These are phyloP conservation scores for Alternaria sp. DNA, from an alignment of 2,329 filamentous ascomycete genomes.

Conservation along the genomic window DNA sequence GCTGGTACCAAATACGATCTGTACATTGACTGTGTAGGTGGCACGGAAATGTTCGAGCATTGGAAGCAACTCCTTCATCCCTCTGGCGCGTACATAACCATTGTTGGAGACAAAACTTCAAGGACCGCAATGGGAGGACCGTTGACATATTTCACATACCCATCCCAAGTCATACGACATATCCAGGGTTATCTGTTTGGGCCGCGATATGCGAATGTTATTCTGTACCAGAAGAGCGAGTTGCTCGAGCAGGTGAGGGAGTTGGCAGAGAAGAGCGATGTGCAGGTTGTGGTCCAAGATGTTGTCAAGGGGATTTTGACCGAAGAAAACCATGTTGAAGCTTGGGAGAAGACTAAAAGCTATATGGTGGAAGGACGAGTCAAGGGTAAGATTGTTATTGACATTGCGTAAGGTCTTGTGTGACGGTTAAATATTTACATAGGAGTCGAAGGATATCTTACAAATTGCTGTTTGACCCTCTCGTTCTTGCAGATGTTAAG, in stretches of 20 bases:
- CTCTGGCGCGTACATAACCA: slow-evolving; percentile 53
- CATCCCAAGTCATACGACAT: slow-evolving; percentile 34
- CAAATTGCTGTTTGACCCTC: background rate
- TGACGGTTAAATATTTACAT: background rate
- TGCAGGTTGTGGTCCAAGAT: slow-evolving; percentile 38
- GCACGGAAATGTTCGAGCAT: slow-evolving; percentile 55
- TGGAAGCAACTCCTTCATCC: slow-evolving; percentile 44
- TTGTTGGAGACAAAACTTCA: slow-evolving; percentile 48
- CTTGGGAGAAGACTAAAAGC: slow-evolving; percentile 34
- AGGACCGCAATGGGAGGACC: slow-evolving; percentile 52
- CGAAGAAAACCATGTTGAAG: slow-evolving; percentile 23
- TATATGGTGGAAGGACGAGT: slow-evolving; percentile 42
- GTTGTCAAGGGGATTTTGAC: slow-evolving; percentile 37
- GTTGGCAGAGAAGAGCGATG: slow-evolving; percentile 33
- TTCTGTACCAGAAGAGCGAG: slow-evolving; percentile 33
- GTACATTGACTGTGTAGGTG: slow-evolving; percentile 62
- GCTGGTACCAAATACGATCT: slow-evolving; percentile 51
- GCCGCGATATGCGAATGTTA: slow-evolving; percentile 41
- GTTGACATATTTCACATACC: slow-evolving; percentile 43
- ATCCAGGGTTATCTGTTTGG: slow-evolving; percentile 36
- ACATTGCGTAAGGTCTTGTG: slow-evolving; percentile 10
- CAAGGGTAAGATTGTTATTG: slow-evolving; percentile 43
- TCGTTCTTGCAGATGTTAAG: background rate
- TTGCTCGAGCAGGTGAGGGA: slow-evolving; percentile 32
- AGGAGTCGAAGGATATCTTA: background rate